These are phyloP conservation scores for Articulospora tetracladia DNA, from an alignment of 495 filamentous ascomycete species.

Conservation along the genomic window DNA sequence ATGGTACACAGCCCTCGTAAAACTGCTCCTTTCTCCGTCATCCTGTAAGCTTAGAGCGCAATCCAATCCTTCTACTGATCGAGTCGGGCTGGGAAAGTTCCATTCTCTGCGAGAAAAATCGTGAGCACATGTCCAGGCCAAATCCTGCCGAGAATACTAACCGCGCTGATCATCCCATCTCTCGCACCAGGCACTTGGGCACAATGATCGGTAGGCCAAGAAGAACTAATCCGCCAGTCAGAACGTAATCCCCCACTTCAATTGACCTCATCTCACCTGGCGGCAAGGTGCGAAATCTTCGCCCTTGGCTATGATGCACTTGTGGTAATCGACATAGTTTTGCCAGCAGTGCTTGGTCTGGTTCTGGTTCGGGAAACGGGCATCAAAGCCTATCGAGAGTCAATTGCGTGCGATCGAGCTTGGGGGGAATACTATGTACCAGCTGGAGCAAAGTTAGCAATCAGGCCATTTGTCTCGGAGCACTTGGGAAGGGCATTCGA, in stretches of 20 bases:
- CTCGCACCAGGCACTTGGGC: slow-evolving; percentile 90
- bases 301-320: slow-evolving; percentile 97
- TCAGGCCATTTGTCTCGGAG: slow-evolving; percentile 30
- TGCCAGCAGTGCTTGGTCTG: slow-evolving; percentile 95
- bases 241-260: slow-evolving; percentile 4
- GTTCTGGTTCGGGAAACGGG: slow-evolving; percentile 98
- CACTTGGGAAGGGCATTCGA: neutral
- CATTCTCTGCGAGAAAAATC: slow-evolving; percentile 59
- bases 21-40: slow-evolving; percentile 16
- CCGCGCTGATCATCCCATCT: slow-evolving; percentile 97
- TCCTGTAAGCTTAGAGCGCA: neutral
- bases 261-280: slow-evolving; percentile 60
- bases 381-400: slow-evolving; percentile 77
- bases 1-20: slow-evolving; percentile 21
- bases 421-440: slow-evolving; percentile 13
- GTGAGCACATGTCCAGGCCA: slow-evolving; percentile 4
- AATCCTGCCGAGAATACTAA: slow-evolving; percentile 41
- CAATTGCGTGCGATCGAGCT: slow-evolving; percentile 11
- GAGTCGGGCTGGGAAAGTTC: slow-evolving; percentile 80
- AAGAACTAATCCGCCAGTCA: slow-evolving; percentile 63
- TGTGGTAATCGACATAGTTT: slow-evolving; percentile 99
- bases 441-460: slow-evolving; percentile 39
- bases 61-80: slow-evolving; percentile 42
- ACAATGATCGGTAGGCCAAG: slow-evolving; percentile 92
- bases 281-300: slow-evolving; percentile 98